Conservation (phyloP, 208 protist species). For the Balamuthia mandrillaris region DNA sequence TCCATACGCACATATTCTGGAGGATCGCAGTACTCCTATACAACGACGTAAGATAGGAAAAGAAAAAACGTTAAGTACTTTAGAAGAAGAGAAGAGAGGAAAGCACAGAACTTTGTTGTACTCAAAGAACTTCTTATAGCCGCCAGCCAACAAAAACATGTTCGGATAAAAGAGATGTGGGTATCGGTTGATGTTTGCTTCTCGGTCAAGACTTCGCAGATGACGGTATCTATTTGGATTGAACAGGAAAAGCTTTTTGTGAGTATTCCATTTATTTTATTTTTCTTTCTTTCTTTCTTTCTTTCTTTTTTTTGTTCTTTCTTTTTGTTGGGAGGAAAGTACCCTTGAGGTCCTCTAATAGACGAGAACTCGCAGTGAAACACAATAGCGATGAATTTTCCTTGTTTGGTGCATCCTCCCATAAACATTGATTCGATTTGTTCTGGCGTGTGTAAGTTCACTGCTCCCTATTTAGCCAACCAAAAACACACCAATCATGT, state of each 20-base stretch:
- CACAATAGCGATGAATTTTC: conserved; percentile 22
- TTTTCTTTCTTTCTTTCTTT: background rate
- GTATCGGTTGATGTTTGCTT: background rate
- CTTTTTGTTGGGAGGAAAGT: background rate
- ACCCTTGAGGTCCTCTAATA: conserved; percentile 38
- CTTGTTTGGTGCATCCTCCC: background rate
- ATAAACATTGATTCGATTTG: background rate
- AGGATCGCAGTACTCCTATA: no score
- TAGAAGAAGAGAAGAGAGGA: no score
- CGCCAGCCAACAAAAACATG: conserved; percentile 41
- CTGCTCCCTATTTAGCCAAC: background rate
- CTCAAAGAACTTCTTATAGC: conserved; percentile 47
- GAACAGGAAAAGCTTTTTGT: background rate
- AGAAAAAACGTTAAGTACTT: no score
- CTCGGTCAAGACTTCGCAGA: conserved; percentile 24
- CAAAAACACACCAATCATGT: background rate
- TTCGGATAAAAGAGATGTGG: conserved; percentile 43
- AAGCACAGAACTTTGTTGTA: background rate
- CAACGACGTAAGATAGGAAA: no score
- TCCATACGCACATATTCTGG: no score
- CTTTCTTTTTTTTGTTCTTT: background rate
- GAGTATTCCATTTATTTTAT: background rate
- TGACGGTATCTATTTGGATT: conserved; percentile 1
- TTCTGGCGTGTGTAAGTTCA: background rate
- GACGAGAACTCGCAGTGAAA: conserved; percentile 59